Evolutionary conservation across 2,329 filamentous ascomycete genomes (phyloP), one percentile per base, ranked within the genome.

Genomic region (Exophiala dermatitidis): DNA sequence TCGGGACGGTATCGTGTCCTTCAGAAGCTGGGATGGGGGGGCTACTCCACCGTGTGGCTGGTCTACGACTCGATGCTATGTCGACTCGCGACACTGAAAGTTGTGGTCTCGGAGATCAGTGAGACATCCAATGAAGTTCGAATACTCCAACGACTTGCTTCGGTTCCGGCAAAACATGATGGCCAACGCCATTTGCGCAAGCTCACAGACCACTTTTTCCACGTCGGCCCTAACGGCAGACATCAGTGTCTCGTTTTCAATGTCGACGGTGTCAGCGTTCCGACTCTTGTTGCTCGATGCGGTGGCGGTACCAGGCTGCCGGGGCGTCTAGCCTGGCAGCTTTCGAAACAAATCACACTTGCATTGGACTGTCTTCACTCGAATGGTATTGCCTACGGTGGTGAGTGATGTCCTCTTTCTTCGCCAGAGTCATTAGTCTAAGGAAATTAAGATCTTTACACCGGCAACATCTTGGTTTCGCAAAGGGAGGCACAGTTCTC

Each of bases 41-140:
- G 65, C 3, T 71, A 67, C 56, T 74, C 71, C 3, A 74, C 69
- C 0, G 66, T 73, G 42, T 75, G 69, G 70, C 60, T 74, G 49
- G 69, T 70, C 5, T 65, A 57, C 3, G 71, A 75, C 47, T 52
- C 52, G 6, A 29, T 29, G 36, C 44, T 28, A 48, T 53, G 38
- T 53, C 54, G 54, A 46, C 46, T 53, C n/a, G 51, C 45, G 29
- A 50, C 54, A 42, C 30, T 56, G 31, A 56, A 56, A 49, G 46
- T 47, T 44, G 33, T 53, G 10, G 44, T 53, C 46, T 52, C 53
- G 10, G 43, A 55, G 53, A 52, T 52, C 44, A 43, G 48, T 19
- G 48, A 47, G 36, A 48, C 2, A 29, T 40, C 49, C 5, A 51
- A 52, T 44, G 53, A 55, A 52, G 48, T 42, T 48, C 48, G 44